Evolutionary conservation across 176 grass and related monocot genomes (phyloP).

Genomic region (Zea luxurians): DNA sequence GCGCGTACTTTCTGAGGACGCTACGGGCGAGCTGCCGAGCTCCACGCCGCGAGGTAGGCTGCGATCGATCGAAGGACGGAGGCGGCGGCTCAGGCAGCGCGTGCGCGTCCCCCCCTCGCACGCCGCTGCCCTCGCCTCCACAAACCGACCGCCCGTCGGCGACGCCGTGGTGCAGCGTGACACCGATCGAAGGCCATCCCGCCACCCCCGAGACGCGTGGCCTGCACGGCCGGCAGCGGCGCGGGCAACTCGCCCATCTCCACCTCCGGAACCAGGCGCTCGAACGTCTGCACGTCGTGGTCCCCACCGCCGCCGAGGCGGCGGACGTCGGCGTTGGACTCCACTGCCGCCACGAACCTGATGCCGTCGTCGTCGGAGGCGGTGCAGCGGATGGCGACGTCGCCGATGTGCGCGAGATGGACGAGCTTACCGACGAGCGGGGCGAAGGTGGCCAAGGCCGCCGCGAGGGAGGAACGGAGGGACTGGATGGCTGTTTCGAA

Average conservation of each 20-base stretch:
- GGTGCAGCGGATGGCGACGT: constrained; percentile 46
- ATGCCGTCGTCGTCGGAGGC: background rate
- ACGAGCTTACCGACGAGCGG: constrained; percentile 45
- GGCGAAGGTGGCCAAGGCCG: constrained; percentile 26
- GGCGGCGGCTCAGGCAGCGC: background rate
- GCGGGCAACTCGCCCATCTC: constrained; percentile 40
- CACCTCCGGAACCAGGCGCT: constrained; percentile 39
- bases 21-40: background rate
- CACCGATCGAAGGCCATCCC: constrained; percentile 25
- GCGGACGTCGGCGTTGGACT: constrained; percentile 40
- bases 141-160: constrained; percentile 30
- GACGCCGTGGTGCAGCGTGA: constrained; percentile 37
- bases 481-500: constrained; percentile 19
- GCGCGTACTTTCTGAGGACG: background rate
- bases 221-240: constrained; percentile 51
- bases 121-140: constrained; percentile 24
- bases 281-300: constrained; percentile 33
- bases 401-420: constrained; percentile 20
- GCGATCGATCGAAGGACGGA: constrained; percentile 25
- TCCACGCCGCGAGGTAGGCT: constrained; percentile 2
- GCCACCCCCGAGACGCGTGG: constrained; percentile 31
- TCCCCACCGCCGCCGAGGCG: constrained; percentile 35
- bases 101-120: background rate
- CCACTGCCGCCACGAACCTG: constrained; percentile 41
- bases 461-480: constrained; percentile 30